Percentiles rank a stretch among this genome's conserved stretches.
Evolutionary conservation across 208 protist genomes (phyloP).

Genomic region (Acanthamoeba lenticulata): DNA sequence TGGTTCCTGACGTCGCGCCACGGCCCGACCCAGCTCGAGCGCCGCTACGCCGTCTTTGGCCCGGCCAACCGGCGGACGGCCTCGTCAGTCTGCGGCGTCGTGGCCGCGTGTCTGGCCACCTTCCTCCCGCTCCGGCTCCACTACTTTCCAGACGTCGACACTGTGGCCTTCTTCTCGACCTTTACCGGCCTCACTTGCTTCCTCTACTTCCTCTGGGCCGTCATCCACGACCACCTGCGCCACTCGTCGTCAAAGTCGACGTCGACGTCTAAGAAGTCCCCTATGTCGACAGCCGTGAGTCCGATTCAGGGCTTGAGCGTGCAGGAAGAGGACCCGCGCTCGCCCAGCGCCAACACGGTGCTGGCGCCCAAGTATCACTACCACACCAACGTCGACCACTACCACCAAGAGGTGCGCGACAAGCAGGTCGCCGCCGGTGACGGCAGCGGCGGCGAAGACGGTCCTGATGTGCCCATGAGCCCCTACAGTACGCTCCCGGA

Average conservation of each 20-base stretch:
- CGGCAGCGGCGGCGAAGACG: not conserved
- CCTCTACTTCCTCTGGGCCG: not conserved
- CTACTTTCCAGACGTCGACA: not conserved
- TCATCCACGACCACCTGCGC: not conserved
- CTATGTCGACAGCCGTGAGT: too few relatives aligned
- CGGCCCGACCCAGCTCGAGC: not conserved
- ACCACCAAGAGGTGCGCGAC: not conserved
- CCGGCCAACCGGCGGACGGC: not conserved
- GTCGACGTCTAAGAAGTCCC: not conserved
- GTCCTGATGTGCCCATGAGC: not conserved
- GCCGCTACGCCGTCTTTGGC: not conserved
- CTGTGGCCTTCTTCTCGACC: not conserved
- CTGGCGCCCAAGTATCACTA: conserved; percentile 24
- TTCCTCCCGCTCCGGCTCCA: not conserved
- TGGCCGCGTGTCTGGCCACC: not conserved
- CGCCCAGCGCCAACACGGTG: not conserved
- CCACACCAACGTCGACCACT: conserved; percentile 1
- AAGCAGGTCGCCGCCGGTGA: not conserved
- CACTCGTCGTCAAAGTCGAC: not conserved
- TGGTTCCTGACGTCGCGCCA: not conserved
- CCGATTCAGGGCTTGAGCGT: not conserved
- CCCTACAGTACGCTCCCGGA: not conserved
- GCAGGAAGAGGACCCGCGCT: not conserved
- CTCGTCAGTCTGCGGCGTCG: not conserved
- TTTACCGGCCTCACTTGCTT: not conserved